Percentiles rank a stretch among this genome's conserved stretches.
Conservation (phyloP, 306 rosid species). For the Prunus mira region DNA sequence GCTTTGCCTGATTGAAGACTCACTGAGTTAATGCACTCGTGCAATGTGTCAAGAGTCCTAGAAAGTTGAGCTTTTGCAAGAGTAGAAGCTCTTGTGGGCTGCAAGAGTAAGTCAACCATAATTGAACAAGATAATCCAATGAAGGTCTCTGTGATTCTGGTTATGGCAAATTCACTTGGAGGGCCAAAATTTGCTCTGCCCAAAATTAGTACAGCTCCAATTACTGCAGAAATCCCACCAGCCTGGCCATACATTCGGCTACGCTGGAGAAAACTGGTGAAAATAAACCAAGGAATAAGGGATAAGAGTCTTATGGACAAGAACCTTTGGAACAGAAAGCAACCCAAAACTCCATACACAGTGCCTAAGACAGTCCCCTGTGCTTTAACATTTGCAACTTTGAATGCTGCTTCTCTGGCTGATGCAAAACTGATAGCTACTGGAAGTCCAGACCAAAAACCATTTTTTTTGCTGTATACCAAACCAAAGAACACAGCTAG, state of each 20-base stretch:
- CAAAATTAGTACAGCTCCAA: constrained; percentile 58
- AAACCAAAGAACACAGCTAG: constrained; percentile 56
- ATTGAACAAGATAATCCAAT: constrained; percentile 55
- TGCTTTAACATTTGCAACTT: constrained; percentile 53
- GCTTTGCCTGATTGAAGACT: constrained; percentile 14
- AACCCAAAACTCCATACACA: constrained; percentile 58
- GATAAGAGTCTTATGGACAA: constrained; percentile 42
- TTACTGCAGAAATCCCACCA: constrained; percentile 62
- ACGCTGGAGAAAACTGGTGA: constrained; percentile 60
- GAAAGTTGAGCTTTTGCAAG: constrained; percentile 46
- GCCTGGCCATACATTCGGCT: constrained; percentile 67
- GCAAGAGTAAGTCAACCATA: constrained; percentile 45
- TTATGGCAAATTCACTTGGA: constrained; percentile 61
- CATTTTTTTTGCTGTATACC: constrained; percentile 49
- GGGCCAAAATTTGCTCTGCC: constrained; percentile 57
- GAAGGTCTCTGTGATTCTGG: constrained; percentile 57
- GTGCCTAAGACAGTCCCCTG: constrained; percentile 71
- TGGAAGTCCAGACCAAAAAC: constrained; percentile 61
- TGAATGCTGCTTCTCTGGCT: constrained; percentile 57
- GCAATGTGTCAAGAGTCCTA: constrained; percentile 31
- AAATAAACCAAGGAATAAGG: constrained; percentile 69
- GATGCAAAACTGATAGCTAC: constrained; percentile 56
- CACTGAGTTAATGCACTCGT: constrained; percentile 37
- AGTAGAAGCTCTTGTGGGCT: constrained; percentile 57
- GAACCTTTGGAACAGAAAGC: constrained; percentile 44